phyloP scores from a whole-genome alignment of 176 grass and related monocot genomes.

The Puccinellia tenuiflora region DNA sequence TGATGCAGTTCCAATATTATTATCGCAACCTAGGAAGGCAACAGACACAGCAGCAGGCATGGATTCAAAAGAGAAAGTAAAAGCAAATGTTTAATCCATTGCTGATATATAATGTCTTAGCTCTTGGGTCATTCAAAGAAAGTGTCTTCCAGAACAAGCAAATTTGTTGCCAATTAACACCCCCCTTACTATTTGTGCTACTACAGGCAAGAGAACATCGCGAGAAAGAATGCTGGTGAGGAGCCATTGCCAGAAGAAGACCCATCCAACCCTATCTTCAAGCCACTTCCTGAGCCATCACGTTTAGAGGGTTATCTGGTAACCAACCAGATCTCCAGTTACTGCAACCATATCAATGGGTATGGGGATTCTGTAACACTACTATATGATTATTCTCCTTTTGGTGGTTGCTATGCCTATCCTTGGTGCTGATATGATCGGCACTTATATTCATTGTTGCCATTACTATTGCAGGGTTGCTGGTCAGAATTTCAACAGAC shows the following conservation, averaged over 20 bases:
- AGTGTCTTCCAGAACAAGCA: not conserved
- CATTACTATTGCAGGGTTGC: constrained; percentile 47
- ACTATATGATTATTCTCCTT: not conserved
- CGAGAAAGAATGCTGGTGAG: constrained; percentile 83
- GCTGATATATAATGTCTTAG: not conserved
- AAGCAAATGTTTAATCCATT: not conserved
- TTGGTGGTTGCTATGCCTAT: not conserved
- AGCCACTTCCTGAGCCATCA: constrained; percentile 91
- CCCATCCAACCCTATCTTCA: constrained; percentile 82
- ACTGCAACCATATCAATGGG: constrained; percentile 97
- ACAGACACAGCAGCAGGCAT: constrained; percentile 89
- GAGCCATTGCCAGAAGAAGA: constrained; percentile 97
- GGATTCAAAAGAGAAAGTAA: constrained; percentile 99
- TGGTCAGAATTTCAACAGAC: constrained; percentile 76
- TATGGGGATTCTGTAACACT: constrained; percentile 24
- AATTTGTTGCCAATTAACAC: not conserved
- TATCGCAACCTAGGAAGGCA: constrained; percentile 87
- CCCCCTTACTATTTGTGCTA: not conserved
- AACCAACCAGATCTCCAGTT: constrained; percentile 95
- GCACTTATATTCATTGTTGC: not conserved
- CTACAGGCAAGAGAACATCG: constrained; percentile 78
- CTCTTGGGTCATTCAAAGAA: not conserved
- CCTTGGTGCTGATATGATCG: not conserved
- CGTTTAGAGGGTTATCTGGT: constrained; percentile 91
- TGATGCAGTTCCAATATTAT: constrained; percentile 95